These are phyloP conservation scores for Epichloe elymi DNA, from an alignment of 2,329 filamentous ascomycete species.

Conservation along the genomic window DNA sequence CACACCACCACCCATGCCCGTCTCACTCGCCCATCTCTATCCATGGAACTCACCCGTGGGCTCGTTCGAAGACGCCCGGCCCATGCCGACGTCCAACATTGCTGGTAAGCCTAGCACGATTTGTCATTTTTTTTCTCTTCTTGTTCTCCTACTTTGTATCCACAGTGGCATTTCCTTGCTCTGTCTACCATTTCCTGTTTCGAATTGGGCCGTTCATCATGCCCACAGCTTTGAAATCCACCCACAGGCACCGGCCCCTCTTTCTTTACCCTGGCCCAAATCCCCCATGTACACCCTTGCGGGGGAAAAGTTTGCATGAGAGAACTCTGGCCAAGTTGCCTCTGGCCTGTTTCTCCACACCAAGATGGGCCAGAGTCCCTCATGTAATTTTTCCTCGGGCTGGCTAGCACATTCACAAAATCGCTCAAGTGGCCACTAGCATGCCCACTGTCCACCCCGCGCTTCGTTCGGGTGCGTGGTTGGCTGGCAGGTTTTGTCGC, in stretches of 20 bases:
- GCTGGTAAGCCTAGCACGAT: neutral
- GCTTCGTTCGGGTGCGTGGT: neutral
- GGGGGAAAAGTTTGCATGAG: no score
- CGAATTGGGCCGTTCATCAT: no score
- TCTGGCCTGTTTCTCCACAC: no score
- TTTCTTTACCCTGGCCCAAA: neutral
- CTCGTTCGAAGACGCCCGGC: neutral
- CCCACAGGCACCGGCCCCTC: neutral
- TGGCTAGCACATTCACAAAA: neutral
- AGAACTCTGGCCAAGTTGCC: no score
- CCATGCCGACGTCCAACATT: neutral
- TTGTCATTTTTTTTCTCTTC: neutral
- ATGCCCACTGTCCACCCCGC: neutral
- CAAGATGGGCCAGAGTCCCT: no score
- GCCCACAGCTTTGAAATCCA: neutral
- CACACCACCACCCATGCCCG: slow-evolving; percentile 3
- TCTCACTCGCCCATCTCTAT: slow-evolving; percentile 2
- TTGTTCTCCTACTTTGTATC: neutral
- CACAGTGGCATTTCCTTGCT: no score
- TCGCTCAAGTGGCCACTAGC: neutral
- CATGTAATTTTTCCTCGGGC: no score
- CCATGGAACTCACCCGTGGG: slow-evolving; percentile 1
- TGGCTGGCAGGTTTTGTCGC: neutral
- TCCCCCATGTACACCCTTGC: no score
- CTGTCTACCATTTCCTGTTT: no score